Evolutionary conservation across 768 basidiomycete genomes (phyloP).

Genomic region (Russula griseocarnosa): DNA sequence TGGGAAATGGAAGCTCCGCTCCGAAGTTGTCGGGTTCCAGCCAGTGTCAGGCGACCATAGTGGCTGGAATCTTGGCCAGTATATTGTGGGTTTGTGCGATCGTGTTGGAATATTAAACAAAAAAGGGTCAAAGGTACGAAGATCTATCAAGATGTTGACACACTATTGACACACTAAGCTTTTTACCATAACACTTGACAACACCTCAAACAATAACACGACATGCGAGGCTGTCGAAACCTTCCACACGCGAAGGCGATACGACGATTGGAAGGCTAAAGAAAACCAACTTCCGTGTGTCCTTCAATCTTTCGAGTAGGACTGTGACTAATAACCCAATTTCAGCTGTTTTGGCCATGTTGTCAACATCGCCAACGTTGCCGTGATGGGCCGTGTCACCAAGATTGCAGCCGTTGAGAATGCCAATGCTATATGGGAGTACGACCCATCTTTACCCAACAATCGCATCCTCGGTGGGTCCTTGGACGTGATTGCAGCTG

Average conservation of each 20-base stretch:
- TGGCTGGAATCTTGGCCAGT: conserved; percentile 1
- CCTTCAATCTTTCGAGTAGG: background rate
- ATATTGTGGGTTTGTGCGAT: conserved; percentile 2
- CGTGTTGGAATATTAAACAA: background rate
- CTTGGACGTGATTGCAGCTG: too few species aligned
- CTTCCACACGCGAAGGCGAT: background rate
- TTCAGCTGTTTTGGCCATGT: background rate
- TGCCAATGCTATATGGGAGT: too few species aligned
- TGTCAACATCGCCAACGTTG: too few species aligned
- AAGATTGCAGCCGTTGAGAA: too few species aligned
- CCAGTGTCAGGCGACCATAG: conserved; percentile 1
- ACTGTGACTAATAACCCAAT: background rate
- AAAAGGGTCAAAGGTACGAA: background rate
- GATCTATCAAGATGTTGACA: background rate
- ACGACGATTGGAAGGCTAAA: background rate
- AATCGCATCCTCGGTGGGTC: too few species aligned
- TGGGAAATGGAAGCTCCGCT: background rate
- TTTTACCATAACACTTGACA: background rate
- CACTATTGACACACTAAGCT: background rate
- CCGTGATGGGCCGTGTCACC: too few species aligned
- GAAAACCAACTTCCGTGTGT: background rate
- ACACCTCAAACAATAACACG: background rate
- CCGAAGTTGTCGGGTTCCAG: background rate
- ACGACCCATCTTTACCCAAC: too few species aligned
- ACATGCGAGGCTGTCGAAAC: conserved; percentile 1